Conservation (phyloP, 2,329 filamentous ascomycete genomes). For the Tympanopsis confertula region DNA sequence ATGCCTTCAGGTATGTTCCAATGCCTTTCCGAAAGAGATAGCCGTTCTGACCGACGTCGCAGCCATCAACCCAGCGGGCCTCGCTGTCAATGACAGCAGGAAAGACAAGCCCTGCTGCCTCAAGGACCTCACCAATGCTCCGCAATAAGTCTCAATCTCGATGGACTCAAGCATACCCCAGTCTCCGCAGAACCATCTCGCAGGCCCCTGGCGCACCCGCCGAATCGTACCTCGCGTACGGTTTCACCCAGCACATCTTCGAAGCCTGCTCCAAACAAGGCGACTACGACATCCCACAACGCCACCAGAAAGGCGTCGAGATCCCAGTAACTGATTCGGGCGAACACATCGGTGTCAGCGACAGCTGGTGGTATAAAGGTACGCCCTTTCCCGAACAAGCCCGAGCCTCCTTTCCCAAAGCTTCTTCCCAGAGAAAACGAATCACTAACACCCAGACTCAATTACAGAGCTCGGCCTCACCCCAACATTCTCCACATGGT, state of each 20-base stretch:
- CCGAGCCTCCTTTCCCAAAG: not conserved
- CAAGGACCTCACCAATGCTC: no score
- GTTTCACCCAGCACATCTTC: slow-evolving; percentile 47
- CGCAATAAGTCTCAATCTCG: no score
- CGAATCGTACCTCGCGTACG: slow-evolving; percentile 55
- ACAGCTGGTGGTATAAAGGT: slow-evolving; percentile 54
- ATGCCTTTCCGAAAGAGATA: no score
- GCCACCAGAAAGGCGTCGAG: slow-evolving; percentile 33
- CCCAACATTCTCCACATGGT: slow-evolving; percentile 56
- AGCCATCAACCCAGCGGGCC: no score
- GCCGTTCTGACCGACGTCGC: no score
- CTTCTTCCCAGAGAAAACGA: slow-evolving; percentile 1
- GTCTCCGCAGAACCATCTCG: no score
- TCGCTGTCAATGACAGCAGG: no score
- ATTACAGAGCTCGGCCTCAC: slow-evolving; percentile 38
- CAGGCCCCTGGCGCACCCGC: slow-evolving; percentile 18
- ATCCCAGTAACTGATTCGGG: slow-evolving; percentile 42
- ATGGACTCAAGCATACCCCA: no score
- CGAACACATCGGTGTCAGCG: slow-evolving; percentile 47
- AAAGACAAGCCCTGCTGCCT: no score
- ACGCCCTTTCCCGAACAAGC: slow-evolving; percentile 12
- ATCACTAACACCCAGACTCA: not conserved
- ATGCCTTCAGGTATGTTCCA: no score
- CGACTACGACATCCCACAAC: slow-evolving; percentile 46
- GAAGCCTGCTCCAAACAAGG: slow-evolving; percentile 44